Conservation (phyloP, 2,329 filamentous ascomycete genomes). For the Sporothrix globosa region DNA sequence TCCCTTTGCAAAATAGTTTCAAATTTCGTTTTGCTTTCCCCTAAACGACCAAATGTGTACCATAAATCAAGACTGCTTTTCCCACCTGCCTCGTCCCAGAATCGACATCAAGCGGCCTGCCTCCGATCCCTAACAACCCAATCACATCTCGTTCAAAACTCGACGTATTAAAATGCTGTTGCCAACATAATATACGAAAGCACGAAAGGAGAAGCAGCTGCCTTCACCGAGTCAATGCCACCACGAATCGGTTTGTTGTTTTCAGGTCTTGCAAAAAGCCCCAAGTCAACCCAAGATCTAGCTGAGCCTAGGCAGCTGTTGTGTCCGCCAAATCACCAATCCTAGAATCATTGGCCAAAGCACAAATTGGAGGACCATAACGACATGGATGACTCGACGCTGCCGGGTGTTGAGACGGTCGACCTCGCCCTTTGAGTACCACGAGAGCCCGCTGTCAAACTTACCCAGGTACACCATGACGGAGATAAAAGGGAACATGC, state of each 20-base stretch:
- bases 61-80: not conserved
- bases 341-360: conserved; percentile 37
- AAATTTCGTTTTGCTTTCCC: not conserved
- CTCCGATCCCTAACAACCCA: not conserved
- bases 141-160: not conserved
- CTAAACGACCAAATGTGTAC: not conserved
- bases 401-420: conserved; percentile 47
- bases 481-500: conserved; percentile 53
- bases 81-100: not conserved
- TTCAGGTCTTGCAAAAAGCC: not conserved
- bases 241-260: not conserved
- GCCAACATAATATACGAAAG: not conserved
- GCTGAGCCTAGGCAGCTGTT: not conserved
- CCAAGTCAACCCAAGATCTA: no score
- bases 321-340: conserved; percentile 35
- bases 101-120: not conserved
- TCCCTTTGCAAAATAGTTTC: not conserved
- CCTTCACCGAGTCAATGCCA: not conserved
- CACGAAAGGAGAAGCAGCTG: not conserved
- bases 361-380: conserved; percentile 40
- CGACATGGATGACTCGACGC: conserved; percentile 43
- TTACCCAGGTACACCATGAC: conserved; percentile 50
- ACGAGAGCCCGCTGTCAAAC: conserved; percentile 52
- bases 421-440: conserved; percentile 54
- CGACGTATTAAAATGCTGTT: not conserved